Conservation (phyloP, 495 filamentous ascomycete genomes). For the Daldinia vernicosa region DNA sequence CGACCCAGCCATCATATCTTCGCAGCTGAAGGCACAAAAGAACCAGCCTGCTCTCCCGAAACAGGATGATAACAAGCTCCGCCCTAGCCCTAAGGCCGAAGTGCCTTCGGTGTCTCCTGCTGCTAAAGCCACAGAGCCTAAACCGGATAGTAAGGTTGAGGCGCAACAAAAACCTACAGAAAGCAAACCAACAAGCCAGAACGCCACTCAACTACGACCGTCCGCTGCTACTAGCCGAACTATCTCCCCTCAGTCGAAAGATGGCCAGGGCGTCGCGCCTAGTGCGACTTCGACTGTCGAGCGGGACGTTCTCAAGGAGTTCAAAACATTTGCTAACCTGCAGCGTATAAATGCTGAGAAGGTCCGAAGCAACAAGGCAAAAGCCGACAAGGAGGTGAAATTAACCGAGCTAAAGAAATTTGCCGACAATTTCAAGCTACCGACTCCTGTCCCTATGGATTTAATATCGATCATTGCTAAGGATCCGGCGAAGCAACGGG, state of each 20-base stretch:
- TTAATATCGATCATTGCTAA: conserved; percentile 95
- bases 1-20: conserved; percentile 84
- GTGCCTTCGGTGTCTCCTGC: conserved; percentile 43
- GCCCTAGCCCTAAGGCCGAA: conserved; percentile 44
- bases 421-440: conserved; percentile 89
- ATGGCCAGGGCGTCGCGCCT: conserved; percentile 48
- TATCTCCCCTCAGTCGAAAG: conserved; percentile 52
- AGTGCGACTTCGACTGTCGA: conserved; percentile 83
- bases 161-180: conserved; percentile 48
- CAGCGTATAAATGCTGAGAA: conserved; percentile 72
- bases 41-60: conserved; percentile 55
- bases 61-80: conserved; percentile 51
- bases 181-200: conserved; percentile 46
- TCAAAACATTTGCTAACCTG: conserved; percentile 77
- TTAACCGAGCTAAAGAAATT: conserved; percentile 95
- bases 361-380: conserved; percentile 73
- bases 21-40: conserved; percentile 66
- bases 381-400: conserved; percentile 87
- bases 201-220: conserved; percentile 42
- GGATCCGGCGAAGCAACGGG: conserved; percentile 88
- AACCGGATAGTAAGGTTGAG: conserved; percentile 43
- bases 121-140: conserved; percentile 39
- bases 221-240: conserved; percentile 50
- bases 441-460: conserved; percentile 89
- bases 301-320: conserved; percentile 76